These are phyloP conservation scores for Neopestalotiopsis sp. DNA, from an alignment of 2,329 filamentous ascomycete species.

Conservation along the genomic window DNA sequence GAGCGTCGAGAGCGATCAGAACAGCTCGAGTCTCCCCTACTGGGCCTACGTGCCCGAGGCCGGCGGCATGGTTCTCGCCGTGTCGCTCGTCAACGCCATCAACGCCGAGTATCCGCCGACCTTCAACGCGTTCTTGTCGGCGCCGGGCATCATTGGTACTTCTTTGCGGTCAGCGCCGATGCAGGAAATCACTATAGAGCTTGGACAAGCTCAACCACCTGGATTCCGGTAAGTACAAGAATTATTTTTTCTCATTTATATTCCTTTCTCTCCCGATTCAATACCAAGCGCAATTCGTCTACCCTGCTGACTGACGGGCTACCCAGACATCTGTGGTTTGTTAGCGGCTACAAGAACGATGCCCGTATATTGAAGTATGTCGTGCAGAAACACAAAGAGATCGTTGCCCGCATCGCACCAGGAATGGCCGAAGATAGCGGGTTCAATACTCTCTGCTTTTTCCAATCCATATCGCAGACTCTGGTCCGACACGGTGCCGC, in stretches of 20 bases:
- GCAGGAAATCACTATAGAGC: conserved; percentile 19
- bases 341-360: conserved; percentile 25
- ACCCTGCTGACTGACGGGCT: no score
- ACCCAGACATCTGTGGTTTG: conserved; percentile 19
- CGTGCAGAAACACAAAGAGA: conserved; percentile 44
- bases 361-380: conserved; percentile 39
- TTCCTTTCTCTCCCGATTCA: no score
- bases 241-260: no score
- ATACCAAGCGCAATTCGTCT: no score
- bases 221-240: conserved; percentile 9
- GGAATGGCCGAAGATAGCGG: conserved; percentile 31
- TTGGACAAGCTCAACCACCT: conserved; percentile 11
- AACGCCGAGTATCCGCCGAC: conserved; percentile 18
- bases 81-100: conserved; percentile 11
- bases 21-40: neutral
- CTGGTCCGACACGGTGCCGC: conserved; percentile 39
- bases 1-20: conserved; percentile 16
- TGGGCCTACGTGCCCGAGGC: neutral
- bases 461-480: conserved; percentile 44
- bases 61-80: neutral
- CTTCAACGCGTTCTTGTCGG: conserved; percentile 23
- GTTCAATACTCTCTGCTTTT: conserved; percentile 38
- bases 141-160: conserved; percentile 3
- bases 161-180: neutral
- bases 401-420: conserved; percentile 38